Evolutionary conservation across 768 basidiomycete genomes (phyloP), one percentile per base, ranked within the genome.

Genomic region (Boletus huronensis): DNA sequence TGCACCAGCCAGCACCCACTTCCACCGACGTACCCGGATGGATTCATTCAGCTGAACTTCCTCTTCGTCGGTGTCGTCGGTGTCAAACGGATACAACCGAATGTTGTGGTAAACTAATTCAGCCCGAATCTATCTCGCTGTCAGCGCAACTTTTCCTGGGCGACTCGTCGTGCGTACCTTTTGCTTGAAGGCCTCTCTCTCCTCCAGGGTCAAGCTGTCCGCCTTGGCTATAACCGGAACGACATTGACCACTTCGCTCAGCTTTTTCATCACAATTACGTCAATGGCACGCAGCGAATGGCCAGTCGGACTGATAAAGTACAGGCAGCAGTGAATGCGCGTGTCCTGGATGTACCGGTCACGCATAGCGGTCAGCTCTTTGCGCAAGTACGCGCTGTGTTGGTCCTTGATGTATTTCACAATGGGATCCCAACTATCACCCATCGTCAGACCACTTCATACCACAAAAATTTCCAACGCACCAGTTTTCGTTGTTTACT

Each of bases 321-420:
- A 98, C 50, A 99, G 72, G 71, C 88, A 91, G 79, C 95, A 98
- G 80, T 99, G 96, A 58, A 99, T 97, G 58, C 96, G 89, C 16
- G 97, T 98, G 77, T 99, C 96, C 69, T 90, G 90, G 65, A 99
- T 99, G 77, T 94, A 91, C 52, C 93, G 90, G 81, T 98, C 96
- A 58, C 97, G 90, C 89, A 93, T 93, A 2, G 97, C 96, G 3
- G 97, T 98, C 60, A 98, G 80, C 78, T 99, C 96, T 76, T 99
- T 98, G 74, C 97, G 91, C 50, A 99, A 83, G 75, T 97, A 99
- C 35, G 94, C 93, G 70, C 92, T 94, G 79, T 98, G 96, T 71
- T 98, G 96, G 80, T 98, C 96, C 78, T 95, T 93, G 79, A 98
- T 98, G 73, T 99, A 97, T 74, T 97, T 98, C 70, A 98, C 82